Evolutionary conservation across 2,329 filamentous ascomycete genomes (phyloP).

Genomic region (Aureobasidium pullulans): DNA sequence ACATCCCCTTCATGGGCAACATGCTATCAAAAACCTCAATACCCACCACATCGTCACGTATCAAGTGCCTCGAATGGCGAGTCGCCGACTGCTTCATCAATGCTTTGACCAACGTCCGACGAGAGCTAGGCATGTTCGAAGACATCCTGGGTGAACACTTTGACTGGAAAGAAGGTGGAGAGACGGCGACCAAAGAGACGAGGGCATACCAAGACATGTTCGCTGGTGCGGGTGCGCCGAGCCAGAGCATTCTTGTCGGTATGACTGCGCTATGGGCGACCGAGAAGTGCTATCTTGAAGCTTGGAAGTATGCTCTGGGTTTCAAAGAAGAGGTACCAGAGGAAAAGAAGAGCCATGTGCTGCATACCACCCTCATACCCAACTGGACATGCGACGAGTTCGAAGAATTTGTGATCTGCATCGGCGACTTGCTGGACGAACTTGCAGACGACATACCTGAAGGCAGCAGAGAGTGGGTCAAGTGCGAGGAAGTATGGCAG

Average conservation of each 20-base stretch:
- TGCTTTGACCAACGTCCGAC: slow-evolving; percentile 57
- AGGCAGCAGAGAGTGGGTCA: slow-evolving; percentile 40
- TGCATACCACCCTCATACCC: slow-evolving; percentile 42
- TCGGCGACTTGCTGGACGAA: slow-evolving; percentile 40
- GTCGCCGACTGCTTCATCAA: slow-evolving; percentile 57
- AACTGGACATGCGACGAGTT: slow-evolving; percentile 45
- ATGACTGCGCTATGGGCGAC: slow-evolving; percentile 67
- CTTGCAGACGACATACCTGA: slow-evolving; percentile 33
- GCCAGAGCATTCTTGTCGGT: slow-evolving; percentile 53
- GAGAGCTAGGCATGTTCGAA: slow-evolving; percentile 61
- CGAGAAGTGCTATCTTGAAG: slow-evolving; percentile 50
- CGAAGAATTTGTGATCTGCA: slow-evolving; percentile 40
- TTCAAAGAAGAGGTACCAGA: slow-evolving; percentile 23
- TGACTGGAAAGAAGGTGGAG: slow-evolving; percentile 12
- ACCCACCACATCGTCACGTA: slow-evolving; percentile 35
- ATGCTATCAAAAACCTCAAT: slow-evolving; percentile 56
- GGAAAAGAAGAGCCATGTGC: slow-evolving; percentile 33
- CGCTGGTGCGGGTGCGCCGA: slow-evolving; percentile 46
- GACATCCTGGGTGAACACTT: slow-evolving; percentile 31
- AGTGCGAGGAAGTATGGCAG: slow-evolving; percentile 41
- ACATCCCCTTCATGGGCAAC: slow-evolving; percentile 58
- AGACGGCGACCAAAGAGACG: slow-evolving; percentile 21
- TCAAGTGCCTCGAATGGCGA: slow-evolving; percentile 46
- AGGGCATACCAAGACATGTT: slow-evolving; percentile 51
- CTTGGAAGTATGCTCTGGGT: slow-evolving; percentile 39